Conservation (phyloP, 2,329 filamentous ascomycete species). For the Cladosporium oxysporum region DNA sequence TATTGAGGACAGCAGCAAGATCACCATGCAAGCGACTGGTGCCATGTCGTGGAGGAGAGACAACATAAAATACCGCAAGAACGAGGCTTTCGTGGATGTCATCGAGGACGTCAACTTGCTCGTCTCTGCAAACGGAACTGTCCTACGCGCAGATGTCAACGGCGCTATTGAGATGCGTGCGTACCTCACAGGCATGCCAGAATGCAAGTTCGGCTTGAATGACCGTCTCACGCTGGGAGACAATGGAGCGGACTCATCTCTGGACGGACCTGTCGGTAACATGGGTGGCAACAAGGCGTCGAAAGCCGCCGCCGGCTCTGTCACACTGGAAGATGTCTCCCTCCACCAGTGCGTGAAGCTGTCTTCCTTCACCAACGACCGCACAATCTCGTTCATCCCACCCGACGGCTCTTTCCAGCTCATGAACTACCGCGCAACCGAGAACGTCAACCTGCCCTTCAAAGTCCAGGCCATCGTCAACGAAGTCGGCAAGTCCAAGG, state of each 20-base stretch:
- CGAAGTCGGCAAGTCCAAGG: constrained; percentile 93
- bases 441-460: constrained; percentile 98
- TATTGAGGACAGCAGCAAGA: constrained; percentile 88
- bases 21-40: constrained; percentile 98
- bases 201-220: constrained; percentile 98
- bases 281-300: constrained; percentile 82
- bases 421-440: constrained; percentile 96
- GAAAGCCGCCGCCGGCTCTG: constrained; percentile 90
- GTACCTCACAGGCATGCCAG: constrained; percentile 91
- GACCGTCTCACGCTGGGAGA: constrained; percentile 87
- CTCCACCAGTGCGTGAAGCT: constrained; percentile 99
- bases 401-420: constrained; percentile 98
- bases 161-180: constrained; percentile 99
- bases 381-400: constrained; percentile 95
- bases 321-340: constrained; percentile 95
- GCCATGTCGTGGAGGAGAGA: constrained; percentile 95
- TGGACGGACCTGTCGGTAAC: constrained; percentile 69
- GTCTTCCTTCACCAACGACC: constrained; percentile 92
- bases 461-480: constrained; percentile 99
- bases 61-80: constrained; percentile 98
- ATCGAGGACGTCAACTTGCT: constrained; percentile 98
- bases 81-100: constrained; percentile 98
- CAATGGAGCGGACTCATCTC: constrained; percentile 54
- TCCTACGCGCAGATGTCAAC: constrained; percentile 92
- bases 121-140: constrained; percentile 96